Evolutionary conservation across 2,329 filamentous ascomycete species (phyloP).

Genomic region (Beauveria varroae): DNA sequence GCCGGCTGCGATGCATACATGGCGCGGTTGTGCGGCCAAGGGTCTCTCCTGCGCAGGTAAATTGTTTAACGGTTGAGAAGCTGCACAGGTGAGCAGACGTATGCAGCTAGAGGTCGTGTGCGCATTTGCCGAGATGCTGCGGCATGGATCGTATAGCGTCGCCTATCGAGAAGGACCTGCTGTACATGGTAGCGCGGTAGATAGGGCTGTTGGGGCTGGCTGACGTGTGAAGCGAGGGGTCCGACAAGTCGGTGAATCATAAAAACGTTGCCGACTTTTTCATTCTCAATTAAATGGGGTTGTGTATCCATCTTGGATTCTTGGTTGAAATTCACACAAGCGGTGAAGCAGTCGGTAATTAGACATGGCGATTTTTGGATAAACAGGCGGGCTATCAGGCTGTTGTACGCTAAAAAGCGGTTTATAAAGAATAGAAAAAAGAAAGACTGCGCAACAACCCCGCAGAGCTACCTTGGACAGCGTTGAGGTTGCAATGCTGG

Average conservation of each 20-base stretch:
- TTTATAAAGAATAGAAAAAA: background rate
- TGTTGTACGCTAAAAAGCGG: no score
- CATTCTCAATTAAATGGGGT: background rate
- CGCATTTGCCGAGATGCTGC: constrained; percentile 2
- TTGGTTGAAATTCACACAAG: background rate
- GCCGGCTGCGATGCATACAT: background rate
- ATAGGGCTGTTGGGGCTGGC: background rate
- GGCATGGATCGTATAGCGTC: background rate
- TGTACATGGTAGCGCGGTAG: background rate
- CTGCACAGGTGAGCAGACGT: background rate
- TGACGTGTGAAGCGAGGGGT: background rate
- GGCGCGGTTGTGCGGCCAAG: background rate
- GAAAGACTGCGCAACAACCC: background rate
- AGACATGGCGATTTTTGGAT: no score
- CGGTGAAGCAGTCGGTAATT: background rate
- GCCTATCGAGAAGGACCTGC: background rate
- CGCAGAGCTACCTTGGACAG: background rate
- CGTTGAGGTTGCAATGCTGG: background rate
- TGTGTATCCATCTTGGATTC: background rate
- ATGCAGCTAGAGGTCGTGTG: background rate
- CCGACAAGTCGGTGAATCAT: background rate
- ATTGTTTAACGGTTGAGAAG: background rate
- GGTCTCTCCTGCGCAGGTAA: background rate
- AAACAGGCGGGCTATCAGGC: no score
- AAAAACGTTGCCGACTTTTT: background rate